These are phyloP conservation scores for Fusarium drepaniforme DNA, from an alignment of 2,329 filamentous ascomycete genomes.

Conservation along the genomic window DNA sequence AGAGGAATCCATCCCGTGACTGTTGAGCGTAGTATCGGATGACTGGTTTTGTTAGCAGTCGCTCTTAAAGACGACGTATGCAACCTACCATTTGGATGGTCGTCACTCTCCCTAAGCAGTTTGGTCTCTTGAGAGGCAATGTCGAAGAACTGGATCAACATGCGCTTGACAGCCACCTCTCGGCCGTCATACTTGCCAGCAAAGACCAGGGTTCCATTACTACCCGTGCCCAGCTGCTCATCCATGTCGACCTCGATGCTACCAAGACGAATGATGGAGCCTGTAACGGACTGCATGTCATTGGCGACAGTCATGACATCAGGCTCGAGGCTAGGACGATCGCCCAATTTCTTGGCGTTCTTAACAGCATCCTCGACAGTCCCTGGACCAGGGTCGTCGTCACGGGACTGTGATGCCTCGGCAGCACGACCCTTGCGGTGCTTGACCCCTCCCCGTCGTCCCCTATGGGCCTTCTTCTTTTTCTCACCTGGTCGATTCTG, in stretches of 20 bases:
- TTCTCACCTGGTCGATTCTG: constrained; percentile 55
- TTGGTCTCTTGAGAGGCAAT: constrained; percentile 95
- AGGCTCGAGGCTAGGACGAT: constrained; percentile 67
- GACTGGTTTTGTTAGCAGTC: constrained; percentile 63
- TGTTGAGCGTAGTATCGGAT: constrained; percentile 97
- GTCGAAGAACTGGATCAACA: constrained; percentile 96
- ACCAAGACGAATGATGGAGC: constrained; percentile 71
- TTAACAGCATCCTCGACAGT: constrained; percentile 73
- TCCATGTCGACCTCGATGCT: constrained; percentile 74
- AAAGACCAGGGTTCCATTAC: constrained; percentile 97
- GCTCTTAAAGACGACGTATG: no score
- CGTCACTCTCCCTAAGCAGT: constrained; percentile 90
- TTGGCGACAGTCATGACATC: constrained; percentile 70
- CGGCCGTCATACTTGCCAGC: constrained; percentile 94
- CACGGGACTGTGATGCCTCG: constrained; percentile 63
- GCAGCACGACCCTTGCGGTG: constrained; percentile 71
- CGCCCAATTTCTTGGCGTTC: constrained; percentile 69
- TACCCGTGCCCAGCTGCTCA: constrained; percentile 79
- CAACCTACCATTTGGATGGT: constrained; percentile 82
- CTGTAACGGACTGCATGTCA: constrained; percentile 71
- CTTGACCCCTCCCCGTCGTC: constrained; percentile 78
- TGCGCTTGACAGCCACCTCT: constrained; percentile 94
- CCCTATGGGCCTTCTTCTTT: constrained; percentile 78
- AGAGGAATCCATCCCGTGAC: constrained; percentile 88
- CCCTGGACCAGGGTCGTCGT: constrained; percentile 57